Evolutionary conservation across 1,284 basidiomycete species (phyloP), one percentile per base, ranked within the genome.

Genomic region (Calocybe gambosa): DNA sequence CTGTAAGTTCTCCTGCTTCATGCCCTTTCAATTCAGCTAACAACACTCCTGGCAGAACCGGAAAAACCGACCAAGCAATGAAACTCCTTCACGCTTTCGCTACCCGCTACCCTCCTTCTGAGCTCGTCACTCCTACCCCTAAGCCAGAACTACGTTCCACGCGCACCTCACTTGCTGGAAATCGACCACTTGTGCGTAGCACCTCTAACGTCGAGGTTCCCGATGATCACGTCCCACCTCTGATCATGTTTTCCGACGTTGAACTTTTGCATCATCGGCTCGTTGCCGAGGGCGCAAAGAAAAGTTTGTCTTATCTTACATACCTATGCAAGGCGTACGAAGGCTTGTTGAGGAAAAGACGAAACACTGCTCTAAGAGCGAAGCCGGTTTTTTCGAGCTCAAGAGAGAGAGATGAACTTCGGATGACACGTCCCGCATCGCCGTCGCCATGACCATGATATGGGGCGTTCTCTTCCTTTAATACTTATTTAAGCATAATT

Each of bases 211-310:
- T 66, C 5, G 77, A 79, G 26, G 65, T 83, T 1, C 75, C 75
- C 1, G 86, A 88, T 54, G 83, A 87, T 52, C 60, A 68, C 12
- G 80, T 88, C 1, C 82, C 86, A 3, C 85, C 86, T 0, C 56
- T 87, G 15, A 56, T 89, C 19, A 73, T 74, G 9, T 87, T 86
- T 57, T 54, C 62, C 3, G 85, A 89, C 55, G 50, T 88, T 18
- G 82, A 86, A 52, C 46, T 80, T 13, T 63, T 89, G 37, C 85
- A 89, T 56, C 73, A 83, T 47, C 70, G 79, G 28, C 62, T 86
- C 28, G 75, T 80, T 5, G 71, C 68, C 3, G 62, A 59, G 1
- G 67, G 66, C 16, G 62, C 69, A 50, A 37, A 25, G 16, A 64
- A 66, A 19, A 75, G 77, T 13, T 65, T 89, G 31, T 71, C 64